Conservation (phyloP, 2,329 filamentous ascomycete species). For the Cercospora sp. region DNA sequence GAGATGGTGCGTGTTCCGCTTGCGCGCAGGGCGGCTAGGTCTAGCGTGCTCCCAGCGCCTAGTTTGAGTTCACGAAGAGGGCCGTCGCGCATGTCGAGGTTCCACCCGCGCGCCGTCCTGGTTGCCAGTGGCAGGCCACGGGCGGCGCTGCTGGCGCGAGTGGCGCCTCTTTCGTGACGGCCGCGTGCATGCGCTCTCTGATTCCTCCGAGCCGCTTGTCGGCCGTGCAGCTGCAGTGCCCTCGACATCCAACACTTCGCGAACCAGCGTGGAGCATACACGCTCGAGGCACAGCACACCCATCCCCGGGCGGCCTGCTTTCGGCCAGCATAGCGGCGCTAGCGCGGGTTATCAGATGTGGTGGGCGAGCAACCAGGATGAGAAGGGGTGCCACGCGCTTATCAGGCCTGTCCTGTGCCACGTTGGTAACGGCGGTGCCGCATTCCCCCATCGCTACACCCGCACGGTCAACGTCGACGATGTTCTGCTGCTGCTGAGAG, state of each 20-base stretch:
- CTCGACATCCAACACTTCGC: slow-evolving; percentile 11
- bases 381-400: slow-evolving; percentile 10
- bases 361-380: slow-evolving; percentile 1
- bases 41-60: slow-evolving; percentile 13
- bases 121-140: slow-evolving; percentile 7
- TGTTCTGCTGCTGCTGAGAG: neutral
- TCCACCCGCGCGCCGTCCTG: slow-evolving; percentile 9
- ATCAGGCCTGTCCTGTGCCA: neutral
- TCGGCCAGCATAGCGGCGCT: slow-evolving; percentile 3
- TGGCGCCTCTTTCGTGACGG: slow-evolving; percentile 18
- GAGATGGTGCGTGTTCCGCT: slow-evolving; percentile 21
- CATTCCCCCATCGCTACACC: neutral
- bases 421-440: neutral
- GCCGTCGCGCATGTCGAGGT: slow-evolving; percentile 12
- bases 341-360: slow-evolving; percentile 11
- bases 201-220: neutral
- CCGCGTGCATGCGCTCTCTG: slow-evolving; percentile 17
- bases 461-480: neutral
- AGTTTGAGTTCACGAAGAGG: slow-evolving; percentile 16
- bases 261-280: slow-evolving; percentile 11
- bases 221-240: neutral
- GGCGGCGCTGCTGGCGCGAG: slow-evolving; percentile 12
- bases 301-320: slow-evolving; percentile 1
- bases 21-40: slow-evolving; percentile 21
- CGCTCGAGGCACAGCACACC: neutral